phyloP scores from a whole-genome alignment of 306 rosid species.

The Senna siamea region DNA sequence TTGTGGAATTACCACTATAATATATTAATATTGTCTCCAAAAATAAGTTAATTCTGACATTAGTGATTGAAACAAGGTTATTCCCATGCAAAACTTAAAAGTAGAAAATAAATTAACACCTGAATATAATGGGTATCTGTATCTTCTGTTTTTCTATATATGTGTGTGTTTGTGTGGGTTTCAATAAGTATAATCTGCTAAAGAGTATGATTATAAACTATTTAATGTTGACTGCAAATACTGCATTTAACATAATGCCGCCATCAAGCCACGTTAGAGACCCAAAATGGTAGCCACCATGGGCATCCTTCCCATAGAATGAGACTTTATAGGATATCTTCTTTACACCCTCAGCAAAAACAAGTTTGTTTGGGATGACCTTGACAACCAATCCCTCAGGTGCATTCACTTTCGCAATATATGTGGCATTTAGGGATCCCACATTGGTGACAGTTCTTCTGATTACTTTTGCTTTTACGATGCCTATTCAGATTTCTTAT shows the following conservation, averaged over 20 bases:
- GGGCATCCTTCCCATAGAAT: conserved; percentile 53
- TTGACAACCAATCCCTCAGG: conserved; percentile 51
- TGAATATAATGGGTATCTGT: neutral
- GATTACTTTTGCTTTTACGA: conserved; percentile 38
- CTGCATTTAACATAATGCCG: conserved; percentile 48
- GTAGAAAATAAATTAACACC: neutral
- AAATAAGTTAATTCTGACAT: neutral
- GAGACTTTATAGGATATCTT: conserved; percentile 48
- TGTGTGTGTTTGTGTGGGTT: neutral
- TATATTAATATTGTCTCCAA: too few relatives aligned
- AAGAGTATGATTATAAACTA: conserved; percentile 2
- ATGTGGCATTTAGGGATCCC: conserved; percentile 50
- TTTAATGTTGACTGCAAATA: conserved; percentile 54
- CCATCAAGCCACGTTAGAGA: conserved; percentile 60
- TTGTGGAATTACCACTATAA: neutral
- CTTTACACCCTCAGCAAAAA: conserved; percentile 42
- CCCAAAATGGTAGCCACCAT: conserved; percentile 59
- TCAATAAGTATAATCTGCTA: neutral
- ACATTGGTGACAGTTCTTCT: conserved; percentile 59
- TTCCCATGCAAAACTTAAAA: neutral
- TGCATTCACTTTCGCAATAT: conserved; percentile 56
- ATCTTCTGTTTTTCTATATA: neutral
- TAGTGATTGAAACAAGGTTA: neutral
- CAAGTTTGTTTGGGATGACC: conserved; percentile 52
- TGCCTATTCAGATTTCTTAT: conserved; percentile 48